Evolutionary conservation across 208 protist genomes (phyloP), one percentile per base, ranked within the genome.

Genomic region (Leishmania amazonensis): DNA sequence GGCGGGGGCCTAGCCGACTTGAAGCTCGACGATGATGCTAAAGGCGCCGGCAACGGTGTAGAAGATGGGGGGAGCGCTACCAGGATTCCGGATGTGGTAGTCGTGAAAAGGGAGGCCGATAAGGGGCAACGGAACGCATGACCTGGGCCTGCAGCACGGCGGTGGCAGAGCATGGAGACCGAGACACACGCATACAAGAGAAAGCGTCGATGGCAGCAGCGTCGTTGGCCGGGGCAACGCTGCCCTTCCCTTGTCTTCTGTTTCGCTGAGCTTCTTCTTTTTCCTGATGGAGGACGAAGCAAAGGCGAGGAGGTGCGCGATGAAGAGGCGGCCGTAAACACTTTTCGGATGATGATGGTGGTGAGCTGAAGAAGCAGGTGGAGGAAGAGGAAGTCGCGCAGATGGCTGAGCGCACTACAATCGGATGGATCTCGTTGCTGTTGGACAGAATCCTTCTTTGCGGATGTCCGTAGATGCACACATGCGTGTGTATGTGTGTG

Each of bases 91-190:
- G 40, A 45, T 19, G 53, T 60, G 75, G 70, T 70, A 31, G 64
- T 28, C 7, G 64, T 28, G 42, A 60, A 51, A 40, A 5, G 64
- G 9, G 60, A 19, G 60, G 57, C 24, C 31, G 57, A 21, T 60
- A 47, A 31, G 42, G 54, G 38, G 57, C 49, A 65, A 35, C 21
- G 5, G 53, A 65, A 21, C 67, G 62, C 47, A 67, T 45, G 24
- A 21, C 54, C 51, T 35, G 64, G 8, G 31, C 54, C 38, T 7
- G 1, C 19, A 31, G 42, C 31, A 53, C 83, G 9, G 60, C 70
- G 65, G 38, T 79, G 77, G 35, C 54, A 76, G 1, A 85, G 42
- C 77, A 88, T 81, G 79, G 60, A 79, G 71, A 70, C 21, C 67
- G 6, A 77, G 19, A 45, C 15, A 21, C 51, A 21, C 51, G 21